Evolutionary conservation across 192 early-diverging fungal genomes (phyloP).

Genomic region (Diversispora epigaea): DNA sequence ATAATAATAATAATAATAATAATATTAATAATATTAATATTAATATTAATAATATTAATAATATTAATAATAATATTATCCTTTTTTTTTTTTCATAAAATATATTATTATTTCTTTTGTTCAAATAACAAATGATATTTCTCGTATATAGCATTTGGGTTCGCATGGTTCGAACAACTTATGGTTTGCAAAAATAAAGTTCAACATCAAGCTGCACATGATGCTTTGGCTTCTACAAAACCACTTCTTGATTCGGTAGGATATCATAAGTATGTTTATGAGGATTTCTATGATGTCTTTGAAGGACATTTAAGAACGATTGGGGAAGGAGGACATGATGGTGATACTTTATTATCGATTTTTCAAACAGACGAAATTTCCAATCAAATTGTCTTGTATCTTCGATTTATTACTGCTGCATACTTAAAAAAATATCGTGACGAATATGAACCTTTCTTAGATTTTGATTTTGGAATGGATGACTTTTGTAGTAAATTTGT

Average conservation of each 20-base stretch:
- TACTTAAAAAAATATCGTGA: slow-evolving; percentile 54
- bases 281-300: slow-evolving; percentile 57
- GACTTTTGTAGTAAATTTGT: slow-evolving; percentile 56
- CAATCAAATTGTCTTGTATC: slow-evolving; percentile 60
- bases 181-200: slow-evolving; percentile 36
- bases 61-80: no score
- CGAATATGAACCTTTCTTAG: slow-evolving; percentile 59
- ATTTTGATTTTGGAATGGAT: slow-evolving; percentile 56
- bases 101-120: no score
- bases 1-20: no score
- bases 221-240: slow-evolving; percentile 42
- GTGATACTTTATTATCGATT: slow-evolving; percentile 41
- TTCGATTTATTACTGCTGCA: slow-evolving; percentile 57
- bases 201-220: slow-evolving; percentile 35
- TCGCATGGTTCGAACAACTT: slow-evolving; percentile 63
- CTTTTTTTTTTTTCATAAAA: no score
- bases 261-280: slow-evolving; percentile 52
- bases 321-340: slow-evolving; percentile 34
- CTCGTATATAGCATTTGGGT: slow-evolving; percentile 49
- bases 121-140: no score
- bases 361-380: slow-evolving; percentile 60
- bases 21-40: no score
- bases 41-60: no score
- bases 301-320: slow-evolving; percentile 44
- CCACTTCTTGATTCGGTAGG: slow-evolving; percentile 43